Conservation (phyloP, 768 basidiomycete species). For the Kwoniella europaea region DNA sequence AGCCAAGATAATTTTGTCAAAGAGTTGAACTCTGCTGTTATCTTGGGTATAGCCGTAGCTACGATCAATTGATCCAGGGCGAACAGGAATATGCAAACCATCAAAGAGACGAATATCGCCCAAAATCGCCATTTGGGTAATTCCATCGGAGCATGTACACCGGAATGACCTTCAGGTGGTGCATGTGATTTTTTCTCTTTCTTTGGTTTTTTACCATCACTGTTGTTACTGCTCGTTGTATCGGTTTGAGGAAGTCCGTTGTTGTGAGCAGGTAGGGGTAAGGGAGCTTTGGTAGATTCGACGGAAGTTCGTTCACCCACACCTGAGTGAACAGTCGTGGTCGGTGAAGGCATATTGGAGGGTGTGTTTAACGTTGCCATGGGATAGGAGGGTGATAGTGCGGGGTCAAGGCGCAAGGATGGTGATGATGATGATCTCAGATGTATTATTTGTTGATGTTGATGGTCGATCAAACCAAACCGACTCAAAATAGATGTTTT, state of each 20-base stretch:
- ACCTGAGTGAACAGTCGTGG: conserved; percentile 20
- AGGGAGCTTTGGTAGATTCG: conserved; percentile 5
- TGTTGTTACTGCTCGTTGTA: conserved; percentile 5
- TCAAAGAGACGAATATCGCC: conserved; percentile 39
- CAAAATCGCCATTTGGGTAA: conserved; percentile 40
- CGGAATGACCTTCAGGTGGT: conserved; percentile 18
- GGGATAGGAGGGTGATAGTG: not conserved
- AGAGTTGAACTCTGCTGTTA: conserved; percentile 51
- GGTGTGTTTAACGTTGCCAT: not conserved
- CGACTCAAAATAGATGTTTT: too few species aligned
- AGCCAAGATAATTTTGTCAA: conserved; percentile 53
- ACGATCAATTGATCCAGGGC: conserved; percentile 60
- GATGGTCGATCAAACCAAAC: not conserved
- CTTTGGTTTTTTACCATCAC: not conserved
- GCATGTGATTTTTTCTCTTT: conserved; percentile 13
- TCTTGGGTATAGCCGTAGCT: conserved; percentile 54
- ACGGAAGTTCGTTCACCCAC: not conserved
- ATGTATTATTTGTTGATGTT: not conserved
- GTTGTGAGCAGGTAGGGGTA: not conserved
- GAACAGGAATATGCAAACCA: conserved; percentile 50
- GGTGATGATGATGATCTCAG: not conserved
- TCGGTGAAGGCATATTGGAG: conserved; percentile 25
- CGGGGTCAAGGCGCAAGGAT: too few species aligned
- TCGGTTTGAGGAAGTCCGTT: not conserved
- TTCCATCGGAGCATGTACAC: conserved; percentile 37